These are phyloP conservation scores for Magnusiomyces sp. DNA, from an alignment of 1,139 yeast genomes.

Conservation along the genomic window DNA sequence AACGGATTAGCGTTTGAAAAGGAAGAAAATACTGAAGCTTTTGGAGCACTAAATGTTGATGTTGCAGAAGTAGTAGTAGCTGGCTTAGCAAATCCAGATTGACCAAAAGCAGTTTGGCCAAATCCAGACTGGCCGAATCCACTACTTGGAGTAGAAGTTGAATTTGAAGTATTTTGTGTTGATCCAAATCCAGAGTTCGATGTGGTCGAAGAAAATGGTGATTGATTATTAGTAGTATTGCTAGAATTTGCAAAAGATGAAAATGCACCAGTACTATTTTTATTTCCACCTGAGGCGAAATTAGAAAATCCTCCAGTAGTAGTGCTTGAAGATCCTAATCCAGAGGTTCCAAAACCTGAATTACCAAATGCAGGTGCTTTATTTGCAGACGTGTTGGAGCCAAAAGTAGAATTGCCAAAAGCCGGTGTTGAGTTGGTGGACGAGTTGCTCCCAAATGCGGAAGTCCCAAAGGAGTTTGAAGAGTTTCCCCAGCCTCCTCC, in stretches of 20 bases:
- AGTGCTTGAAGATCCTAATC: not conserved
- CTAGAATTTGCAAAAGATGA: not conserved
- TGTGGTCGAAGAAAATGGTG: constrained; percentile 6
- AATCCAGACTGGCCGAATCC: constrained; percentile 15
- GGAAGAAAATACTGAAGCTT: constrained; percentile 2
- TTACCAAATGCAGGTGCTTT: constrained; percentile 20
- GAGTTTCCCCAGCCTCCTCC: constrained; percentile 14
- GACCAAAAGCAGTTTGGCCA: constrained; percentile 21
- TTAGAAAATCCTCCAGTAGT: not conserved
- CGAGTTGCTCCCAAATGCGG: constrained; percentile 5
- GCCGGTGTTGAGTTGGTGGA: not conserved
- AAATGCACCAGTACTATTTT: not conserved
- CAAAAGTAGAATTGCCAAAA: constrained; percentile 13
- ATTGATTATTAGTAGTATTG: not conserved
- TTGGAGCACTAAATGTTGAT: constrained; percentile 16
- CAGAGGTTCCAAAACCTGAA: constrained; percentile 20
- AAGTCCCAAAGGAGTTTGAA: constrained; percentile 8
- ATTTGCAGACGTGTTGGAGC: constrained; percentile 15
- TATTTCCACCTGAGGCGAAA: not conserved
- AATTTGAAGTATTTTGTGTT: not conserved
- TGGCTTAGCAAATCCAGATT: constrained; percentile 13
- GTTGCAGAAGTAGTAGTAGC: constrained; percentile 20
- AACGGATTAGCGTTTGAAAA: constrained; percentile 18
- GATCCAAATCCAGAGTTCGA: constrained; percentile 17
- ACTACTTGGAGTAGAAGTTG: no score